phyloP scores from a whole-genome alignment of 2,329 filamentous ascomycete species.

The Talaromyces funiculosus region DNA sequence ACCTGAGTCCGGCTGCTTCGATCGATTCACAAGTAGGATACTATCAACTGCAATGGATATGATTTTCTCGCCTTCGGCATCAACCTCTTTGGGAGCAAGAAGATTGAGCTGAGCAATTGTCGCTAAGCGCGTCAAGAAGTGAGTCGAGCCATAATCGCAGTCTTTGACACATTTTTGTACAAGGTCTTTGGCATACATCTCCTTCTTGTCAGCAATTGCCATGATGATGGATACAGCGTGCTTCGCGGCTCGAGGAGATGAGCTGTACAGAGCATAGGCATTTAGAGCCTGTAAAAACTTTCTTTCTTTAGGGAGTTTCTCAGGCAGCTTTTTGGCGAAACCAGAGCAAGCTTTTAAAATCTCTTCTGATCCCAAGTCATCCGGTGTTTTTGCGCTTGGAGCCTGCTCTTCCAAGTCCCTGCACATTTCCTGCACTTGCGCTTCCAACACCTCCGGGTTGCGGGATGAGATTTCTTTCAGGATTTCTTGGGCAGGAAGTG shows the following conservation, averaged over 20 bases:
- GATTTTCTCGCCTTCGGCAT: slow-evolving; percentile 70
- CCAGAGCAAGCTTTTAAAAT: slow-evolving; percentile 90
- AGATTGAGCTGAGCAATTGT: slow-evolving; percentile 64
- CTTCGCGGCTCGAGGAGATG: slow-evolving; percentile 78
- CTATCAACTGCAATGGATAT: slow-evolving; percentile 70
- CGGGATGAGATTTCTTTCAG: slow-evolving; percentile 86
- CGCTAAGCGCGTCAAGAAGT: slow-evolving; percentile 60
- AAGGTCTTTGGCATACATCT: slow-evolving; percentile 80
- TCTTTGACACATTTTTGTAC: slow-evolving; percentile 68
- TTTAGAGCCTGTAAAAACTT: slow-evolving; percentile 76
- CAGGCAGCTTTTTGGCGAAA: slow-evolving; percentile 79
- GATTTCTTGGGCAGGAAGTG: slow-evolving; percentile 75
- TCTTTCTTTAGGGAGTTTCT: slow-evolving; percentile 74
- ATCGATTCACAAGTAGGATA: slow-evolving; percentile 65
- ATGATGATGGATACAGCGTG: slow-evolving; percentile 89
- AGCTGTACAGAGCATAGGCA: slow-evolving; percentile 75
- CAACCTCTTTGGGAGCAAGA: slow-evolving; percentile 64
- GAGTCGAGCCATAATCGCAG: slow-evolving; percentile 65
- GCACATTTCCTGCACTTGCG: slow-evolving; percentile 86
- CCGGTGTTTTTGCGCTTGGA: slow-evolving; percentile 61
- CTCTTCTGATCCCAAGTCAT: slow-evolving; percentile 72
- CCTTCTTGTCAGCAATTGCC: slow-evolving; percentile 68
- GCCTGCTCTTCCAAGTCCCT: slow-evolving; percentile 76
- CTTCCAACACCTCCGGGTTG: slow-evolving; percentile 86
- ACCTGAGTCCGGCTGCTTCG: slow-evolving; percentile 47